phyloP scores from a whole-genome alignment of 2,329 filamentous ascomycete genomes.

The Didymella pomorum region DNA sequence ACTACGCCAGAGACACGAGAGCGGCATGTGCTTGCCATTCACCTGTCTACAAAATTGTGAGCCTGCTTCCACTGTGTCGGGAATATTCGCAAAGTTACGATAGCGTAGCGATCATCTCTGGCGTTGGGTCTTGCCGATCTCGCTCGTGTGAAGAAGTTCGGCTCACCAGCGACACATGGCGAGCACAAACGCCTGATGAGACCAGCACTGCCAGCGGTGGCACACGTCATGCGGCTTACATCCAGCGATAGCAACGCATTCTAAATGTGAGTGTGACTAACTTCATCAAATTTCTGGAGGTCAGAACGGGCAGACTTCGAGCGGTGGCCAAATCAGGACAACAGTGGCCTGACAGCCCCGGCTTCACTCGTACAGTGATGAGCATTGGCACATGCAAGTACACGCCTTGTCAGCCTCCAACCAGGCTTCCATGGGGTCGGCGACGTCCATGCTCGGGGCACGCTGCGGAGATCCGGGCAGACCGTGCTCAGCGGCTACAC shows the following conservation, averaged over 20 bases:
- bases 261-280: constrained; percentile 5
- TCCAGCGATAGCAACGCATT: neutral
- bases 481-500: constrained; percentile 15
- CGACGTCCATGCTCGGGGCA: constrained; percentile 28
- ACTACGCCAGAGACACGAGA: neutral
- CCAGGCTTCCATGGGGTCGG: constrained; percentile 16
- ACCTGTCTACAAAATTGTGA: neutral
- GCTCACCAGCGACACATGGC: neutral
- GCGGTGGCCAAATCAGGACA: neutral
- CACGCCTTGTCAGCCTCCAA: constrained; percentile 22
- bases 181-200: neutral
- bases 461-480: constrained; percentile 35
- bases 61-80: neutral
- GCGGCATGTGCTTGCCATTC: neutral
- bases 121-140: neutral
- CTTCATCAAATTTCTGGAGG: neutral
- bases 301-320: neutral
- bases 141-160: neutral
- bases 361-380: neutral
- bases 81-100: neutral
- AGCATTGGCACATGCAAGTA: constrained; percentile 4
- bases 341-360: neutral
- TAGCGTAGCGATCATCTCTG: neutral
- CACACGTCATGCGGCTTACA: constrained; percentile 4
- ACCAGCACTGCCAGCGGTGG: neutral